These are phyloP conservation scores for Fraxinus anomala DNA, from an alignment of 257 asterid species.

Conservation along the genomic window DNA sequence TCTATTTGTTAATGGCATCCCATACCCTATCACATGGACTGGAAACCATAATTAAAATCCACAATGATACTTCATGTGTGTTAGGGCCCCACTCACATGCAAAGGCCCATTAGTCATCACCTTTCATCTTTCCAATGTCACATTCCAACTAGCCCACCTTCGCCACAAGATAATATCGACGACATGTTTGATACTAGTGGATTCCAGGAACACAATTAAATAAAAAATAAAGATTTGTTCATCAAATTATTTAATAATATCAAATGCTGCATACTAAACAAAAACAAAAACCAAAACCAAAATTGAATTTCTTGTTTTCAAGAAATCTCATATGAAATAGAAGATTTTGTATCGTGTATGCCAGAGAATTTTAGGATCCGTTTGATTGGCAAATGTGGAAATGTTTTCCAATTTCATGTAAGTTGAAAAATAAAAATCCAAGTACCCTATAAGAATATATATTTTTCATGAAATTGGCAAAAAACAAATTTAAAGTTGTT, in stretches of 20 bases:
- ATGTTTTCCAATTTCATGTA: too few relatives aligned
- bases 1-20: constrained; percentile 35
- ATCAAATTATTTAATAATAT: background rate
- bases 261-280: background rate
- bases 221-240: background rate
- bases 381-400: too few relatives aligned
- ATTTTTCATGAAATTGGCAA: too few relatives aligned
- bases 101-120: constrained; percentile 18
- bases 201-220: background rate
- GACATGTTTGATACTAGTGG: background rate
- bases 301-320: too few relatives aligned
- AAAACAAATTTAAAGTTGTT: too few relatives aligned
- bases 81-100: constrained; percentile 58
- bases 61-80: constrained; percentile 29
- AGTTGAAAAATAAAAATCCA: too few relatives aligned
- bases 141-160: constrained; percentile 20
- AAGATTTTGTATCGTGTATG: too few relatives aligned
- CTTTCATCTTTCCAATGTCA: constrained; percentile 32
- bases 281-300: too few relatives aligned
- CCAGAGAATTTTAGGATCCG: too few relatives aligned
- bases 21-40: constrained; percentile 39
- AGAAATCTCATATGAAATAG: too few relatives aligned
- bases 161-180: background rate
- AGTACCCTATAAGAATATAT: too few relatives aligned
- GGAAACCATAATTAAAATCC: constrained; percentile 18